Percentiles rank a stretch among this genome's conserved stretches.
phyloP scores from a whole-genome alignment of 352 stramenopile species.

The Phytophthora multivora region DNA sequence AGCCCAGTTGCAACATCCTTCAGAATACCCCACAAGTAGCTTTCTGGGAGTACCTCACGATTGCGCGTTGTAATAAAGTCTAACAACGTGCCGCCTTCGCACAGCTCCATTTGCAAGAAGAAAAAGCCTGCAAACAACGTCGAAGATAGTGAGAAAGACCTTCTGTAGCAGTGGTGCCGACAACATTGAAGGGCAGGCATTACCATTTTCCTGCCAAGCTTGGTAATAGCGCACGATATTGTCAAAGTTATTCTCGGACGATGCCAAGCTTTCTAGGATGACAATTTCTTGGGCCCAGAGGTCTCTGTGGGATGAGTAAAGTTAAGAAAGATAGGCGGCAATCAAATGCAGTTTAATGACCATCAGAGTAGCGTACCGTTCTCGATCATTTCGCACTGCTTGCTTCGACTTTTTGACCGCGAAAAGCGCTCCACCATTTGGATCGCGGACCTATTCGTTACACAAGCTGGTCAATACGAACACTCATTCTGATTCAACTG shows the following conservation, averaged over 20 bases:
- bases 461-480: conserved; percentile 5
- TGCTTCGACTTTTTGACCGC: conserved; percentile 87
- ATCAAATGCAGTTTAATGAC: background rate
- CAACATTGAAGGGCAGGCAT: background rate
- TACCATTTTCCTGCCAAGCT: conserved; percentile 93
- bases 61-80: conserved; percentile 56
- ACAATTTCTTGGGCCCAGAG: conserved; percentile 69
- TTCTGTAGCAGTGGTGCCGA: background rate
- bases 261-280: conserved; percentile 49
- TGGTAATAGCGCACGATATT: conserved; percentile 96
- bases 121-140: conserved; percentile 66
- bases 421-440: conserved; percentile 41
- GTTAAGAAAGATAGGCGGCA: background rate
- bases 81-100: conserved; percentile 84
- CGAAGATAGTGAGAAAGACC: background rate
- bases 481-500: background rate
- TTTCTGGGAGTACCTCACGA: conserved; percentile 49
- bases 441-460: conserved; percentile 43
- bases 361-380: conserved; percentile 49
- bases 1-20: conserved; percentile 78
- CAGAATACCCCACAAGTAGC: conserved; percentile 78
- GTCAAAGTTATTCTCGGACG: conserved; percentile 49
- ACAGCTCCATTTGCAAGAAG: conserved; percentile 96
- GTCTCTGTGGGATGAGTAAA: conserved; percentile 37
- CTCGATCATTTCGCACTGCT: conserved; percentile 72